A percentile compares a stretch with the other conserved stretches of the same genome.
Conservation (phyloP, 2,329 filamentous ascomycete genomes). For the Neospermospora avenae region DNA sequence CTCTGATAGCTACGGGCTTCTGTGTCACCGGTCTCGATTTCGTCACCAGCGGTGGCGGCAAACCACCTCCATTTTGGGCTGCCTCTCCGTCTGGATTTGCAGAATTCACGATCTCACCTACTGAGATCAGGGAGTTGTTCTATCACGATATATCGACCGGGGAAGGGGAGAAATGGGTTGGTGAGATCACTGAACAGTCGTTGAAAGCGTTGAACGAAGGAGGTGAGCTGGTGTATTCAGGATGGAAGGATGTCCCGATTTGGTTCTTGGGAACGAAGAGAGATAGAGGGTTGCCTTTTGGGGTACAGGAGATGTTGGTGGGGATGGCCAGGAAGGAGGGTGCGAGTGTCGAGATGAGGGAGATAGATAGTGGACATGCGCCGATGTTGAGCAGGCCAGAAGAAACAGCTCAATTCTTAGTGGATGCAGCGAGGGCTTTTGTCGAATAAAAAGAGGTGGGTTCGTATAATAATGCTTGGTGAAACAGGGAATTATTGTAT, state of each 20-base stretch:
- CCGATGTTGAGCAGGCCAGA: slow-evolving; percentile 42
- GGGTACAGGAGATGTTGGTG: slow-evolving; percentile 37
- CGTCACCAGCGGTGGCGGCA: slow-evolving; percentile 38
- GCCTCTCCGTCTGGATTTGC: slow-evolving; percentile 27
- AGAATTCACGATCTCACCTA: slow-evolving; percentile 39
- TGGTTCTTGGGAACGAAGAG: slow-evolving; percentile 40
- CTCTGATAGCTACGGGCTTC: slow-evolving; percentile 40
- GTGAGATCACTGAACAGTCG: slow-evolving; percentile 39
- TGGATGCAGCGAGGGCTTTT: slow-evolving; percentile 38
- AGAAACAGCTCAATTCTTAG: slow-evolving; percentile 37
- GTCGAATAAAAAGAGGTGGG: not conserved
- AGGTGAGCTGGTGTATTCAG: slow-evolving; percentile 32
- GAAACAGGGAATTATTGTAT: not conserved
- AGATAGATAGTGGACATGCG: slow-evolving; percentile 41
- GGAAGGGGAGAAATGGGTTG: slow-evolving; percentile 40
- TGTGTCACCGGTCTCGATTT: slow-evolving; percentile 36
- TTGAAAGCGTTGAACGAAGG: slow-evolving; percentile 41
- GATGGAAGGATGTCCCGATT: slow-evolving; percentile 31
- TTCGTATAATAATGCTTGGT: not conserved
- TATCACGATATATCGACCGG: slow-evolving; percentile 43
- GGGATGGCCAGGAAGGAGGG: slow-evolving; percentile 39
- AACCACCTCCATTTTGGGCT: slow-evolving; percentile 38
- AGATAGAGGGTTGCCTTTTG: slow-evolving; percentile 39
- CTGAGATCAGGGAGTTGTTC: slow-evolving; percentile 38
- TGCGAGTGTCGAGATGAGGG: slow-evolving; percentile 34